phyloP scores from a whole-genome alignment of 345 rosid genomes.

The Orychophragmus violaceus region DNA sequence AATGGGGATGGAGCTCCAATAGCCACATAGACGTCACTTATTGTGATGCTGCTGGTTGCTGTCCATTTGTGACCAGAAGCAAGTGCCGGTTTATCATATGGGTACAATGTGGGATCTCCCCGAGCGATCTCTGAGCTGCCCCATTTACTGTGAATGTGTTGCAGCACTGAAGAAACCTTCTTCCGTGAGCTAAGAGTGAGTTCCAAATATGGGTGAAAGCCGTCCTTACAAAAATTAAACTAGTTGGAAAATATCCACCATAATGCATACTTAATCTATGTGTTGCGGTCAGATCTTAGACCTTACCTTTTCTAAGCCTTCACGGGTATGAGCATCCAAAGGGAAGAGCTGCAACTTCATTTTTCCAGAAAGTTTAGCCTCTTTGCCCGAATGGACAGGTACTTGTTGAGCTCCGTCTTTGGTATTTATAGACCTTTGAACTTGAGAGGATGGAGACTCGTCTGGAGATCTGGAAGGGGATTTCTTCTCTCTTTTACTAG shows the following conservation, averaged over 20 bases:
- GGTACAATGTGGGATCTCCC: slow-evolving; percentile 58
- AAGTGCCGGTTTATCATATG: slow-evolving; percentile 36
- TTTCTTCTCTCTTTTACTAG: slow-evolving; percentile 21
- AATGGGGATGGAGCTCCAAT: slow-evolving; percentile 64
- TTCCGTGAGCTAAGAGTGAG: slow-evolving; percentile 66
- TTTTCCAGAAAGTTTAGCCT: slow-evolving; percentile 36
- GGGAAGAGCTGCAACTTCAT: slow-evolving; percentile 91
- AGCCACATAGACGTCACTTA: slow-evolving; percentile 53
- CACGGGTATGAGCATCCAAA: slow-evolving; percentile 51
- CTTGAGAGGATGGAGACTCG: slow-evolving; percentile 8
- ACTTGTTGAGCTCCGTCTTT: slow-evolving; percentile 11
- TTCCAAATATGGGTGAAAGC: slow-evolving; percentile 86
- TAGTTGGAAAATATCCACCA: neutral
- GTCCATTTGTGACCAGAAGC: slow-evolving; percentile 45
- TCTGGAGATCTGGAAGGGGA: slow-evolving; percentile 17
- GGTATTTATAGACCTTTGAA: slow-evolving; percentile 7
- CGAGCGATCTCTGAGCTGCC: slow-evolving; percentile 53
- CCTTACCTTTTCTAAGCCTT: slow-evolving; percentile 68
- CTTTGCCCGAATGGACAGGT: slow-evolving; percentile 27
- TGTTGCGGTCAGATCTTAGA: neutral
- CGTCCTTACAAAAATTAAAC: slow-evolving; percentile 40
- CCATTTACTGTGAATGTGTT: slow-evolving; percentile 68
- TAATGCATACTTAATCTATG: neutral
- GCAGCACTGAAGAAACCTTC: slow-evolving; percentile 67
- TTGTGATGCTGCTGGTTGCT: slow-evolving; percentile 39